Percentiles rank a stretch among this genome's conserved stretches.
phyloP scores from a whole-genome alignment of 345 rosid genomes.

The Boechera divaricarpa region DNA sequence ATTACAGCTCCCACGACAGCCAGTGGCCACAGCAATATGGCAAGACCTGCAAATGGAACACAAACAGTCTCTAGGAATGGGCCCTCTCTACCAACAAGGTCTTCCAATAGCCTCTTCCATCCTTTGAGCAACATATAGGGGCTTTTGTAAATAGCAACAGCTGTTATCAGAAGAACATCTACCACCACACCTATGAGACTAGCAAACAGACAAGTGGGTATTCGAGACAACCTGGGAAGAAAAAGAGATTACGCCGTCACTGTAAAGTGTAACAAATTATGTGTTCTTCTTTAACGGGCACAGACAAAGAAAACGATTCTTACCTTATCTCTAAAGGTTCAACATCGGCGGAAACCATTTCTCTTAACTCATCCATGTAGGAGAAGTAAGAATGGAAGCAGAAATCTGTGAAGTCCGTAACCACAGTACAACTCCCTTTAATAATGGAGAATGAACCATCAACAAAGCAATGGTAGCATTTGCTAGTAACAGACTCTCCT shows the following conservation, averaged over 20 bases:
- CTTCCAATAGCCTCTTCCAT: constrained; percentile 88
- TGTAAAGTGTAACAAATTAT: background rate
- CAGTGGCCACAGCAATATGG: constrained; percentile 83
- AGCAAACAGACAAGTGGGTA: constrained; percentile 73
- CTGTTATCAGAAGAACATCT: constrained; percentile 63
- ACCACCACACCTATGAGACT: constrained; percentile 66
- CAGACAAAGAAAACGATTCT: constrained; percentile 12
- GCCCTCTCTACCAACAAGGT: constrained; percentile 88
- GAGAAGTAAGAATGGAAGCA: constrained; percentile 94
- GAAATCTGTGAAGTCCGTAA: constrained; percentile 75
- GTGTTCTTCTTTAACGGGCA: background rate
- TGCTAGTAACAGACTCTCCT: constrained; percentile 63
- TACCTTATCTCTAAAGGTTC: constrained; percentile 69
- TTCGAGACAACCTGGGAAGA: constrained; percentile 56
- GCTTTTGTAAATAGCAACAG: constrained; percentile 77
- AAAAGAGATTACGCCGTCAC: background rate
- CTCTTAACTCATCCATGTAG: constrained; percentile 82
- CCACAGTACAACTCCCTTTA: constrained; percentile 71
- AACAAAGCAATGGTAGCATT: constrained; percentile 73
- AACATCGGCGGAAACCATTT: constrained; percentile 55
- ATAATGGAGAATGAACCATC: constrained; percentile 74
- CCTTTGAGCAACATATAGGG: constrained; percentile 85
- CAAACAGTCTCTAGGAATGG: constrained; percentile 88
- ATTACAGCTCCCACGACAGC: constrained; percentile 70
- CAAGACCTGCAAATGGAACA: constrained; percentile 90